Conservation (phyloP, 768 basidiomycete species). For the Psilocybe azurescens region DNA sequence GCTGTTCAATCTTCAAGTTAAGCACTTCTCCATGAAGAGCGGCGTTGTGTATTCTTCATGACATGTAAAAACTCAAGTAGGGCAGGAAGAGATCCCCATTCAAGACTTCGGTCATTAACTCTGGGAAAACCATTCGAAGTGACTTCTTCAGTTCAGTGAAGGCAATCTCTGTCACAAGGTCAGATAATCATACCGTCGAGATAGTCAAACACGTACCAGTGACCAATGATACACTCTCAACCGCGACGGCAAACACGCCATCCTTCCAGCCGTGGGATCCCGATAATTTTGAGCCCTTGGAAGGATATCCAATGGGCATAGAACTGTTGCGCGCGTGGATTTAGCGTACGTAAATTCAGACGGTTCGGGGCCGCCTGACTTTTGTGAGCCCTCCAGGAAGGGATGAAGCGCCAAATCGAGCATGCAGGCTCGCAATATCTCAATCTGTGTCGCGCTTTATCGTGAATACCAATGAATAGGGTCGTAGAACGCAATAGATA, state of each 20-base stretch:
- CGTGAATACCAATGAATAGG: background rate
- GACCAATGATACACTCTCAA: background rate
- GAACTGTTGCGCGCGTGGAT: background rate
- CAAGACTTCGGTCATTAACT: background rate
- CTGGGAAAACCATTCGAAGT: slow-evolving; percentile 2
- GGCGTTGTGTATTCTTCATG: background rate
- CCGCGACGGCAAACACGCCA: background rate
- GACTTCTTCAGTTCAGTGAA: background rate
- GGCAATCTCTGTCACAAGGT: slow-evolving; percentile 13
- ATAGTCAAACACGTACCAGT: slow-evolving; percentile 7
- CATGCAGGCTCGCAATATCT: slow-evolving; percentile 7
- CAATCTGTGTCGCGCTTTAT: background rate
- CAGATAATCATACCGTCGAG: background rate
- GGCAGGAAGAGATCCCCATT: background rate
- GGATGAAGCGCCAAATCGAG: background rate
- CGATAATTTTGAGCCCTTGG: background rate
- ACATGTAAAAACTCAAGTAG: background rate
- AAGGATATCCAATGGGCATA: slow-evolving; percentile 8
- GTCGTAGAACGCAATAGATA: background rate
- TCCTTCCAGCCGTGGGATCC: background rate
- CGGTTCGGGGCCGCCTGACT: slow-evolving; percentile 8
- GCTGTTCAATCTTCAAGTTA: background rate
- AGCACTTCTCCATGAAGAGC: background rate
- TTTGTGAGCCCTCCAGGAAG: slow-evolving; percentile 7
- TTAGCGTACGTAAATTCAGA: slow-evolving; percentile 14